Base-by-base conservation (phyloP, 768 basidiomycete species). In the Crassisporium funariophilum region DNA sequence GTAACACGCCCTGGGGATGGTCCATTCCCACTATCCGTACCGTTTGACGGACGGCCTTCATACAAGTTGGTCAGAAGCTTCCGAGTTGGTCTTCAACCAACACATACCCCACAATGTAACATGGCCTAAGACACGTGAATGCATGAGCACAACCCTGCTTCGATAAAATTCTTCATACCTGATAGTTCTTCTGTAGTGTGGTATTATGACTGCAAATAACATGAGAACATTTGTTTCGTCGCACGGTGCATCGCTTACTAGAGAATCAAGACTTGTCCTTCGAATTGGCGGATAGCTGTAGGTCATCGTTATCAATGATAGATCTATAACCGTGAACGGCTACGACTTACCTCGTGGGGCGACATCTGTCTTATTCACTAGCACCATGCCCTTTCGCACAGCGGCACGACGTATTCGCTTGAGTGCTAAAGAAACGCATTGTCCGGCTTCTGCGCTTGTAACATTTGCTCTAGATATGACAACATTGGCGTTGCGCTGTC, bases 311-410 rank as follows among this genome's bases (percentile, higher is more conserved):
- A 47, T 35, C 13, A 27, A 38, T 16, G 40, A 15, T 50, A 11
- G 46, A 40, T 39, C 13, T 33, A 38, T 27, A 24, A 43, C 4
- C 44, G 17, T 24, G 11, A 13, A 35, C 20, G 25, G 13, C 15
- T 5, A 35, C 44, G 23, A 50, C 68, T 44, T 57, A 88, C 89
- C 88, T 74, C 78, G 79, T 4, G 94, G 94, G 20, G 82, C 86
- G 5, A 69, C 69, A 9, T 95, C 93, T 2, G 83, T 79, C 65
- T 86, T 91, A 46, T 83, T 82, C 1, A 94, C 84, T 35, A 98
- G 71, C 2, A 97, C 91, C 95, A 95, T 95, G 10, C 95, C 95
- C 67, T 98, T 98, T 49, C 95, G 75, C 7, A 98, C 83, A 16
- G 84, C 81, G 6, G 83, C 78, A 44, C 91, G 73, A 44, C 87